phyloP scores from a whole-genome alignment of 257 asterid genomes.

The Henckelia pumila region DNA sequence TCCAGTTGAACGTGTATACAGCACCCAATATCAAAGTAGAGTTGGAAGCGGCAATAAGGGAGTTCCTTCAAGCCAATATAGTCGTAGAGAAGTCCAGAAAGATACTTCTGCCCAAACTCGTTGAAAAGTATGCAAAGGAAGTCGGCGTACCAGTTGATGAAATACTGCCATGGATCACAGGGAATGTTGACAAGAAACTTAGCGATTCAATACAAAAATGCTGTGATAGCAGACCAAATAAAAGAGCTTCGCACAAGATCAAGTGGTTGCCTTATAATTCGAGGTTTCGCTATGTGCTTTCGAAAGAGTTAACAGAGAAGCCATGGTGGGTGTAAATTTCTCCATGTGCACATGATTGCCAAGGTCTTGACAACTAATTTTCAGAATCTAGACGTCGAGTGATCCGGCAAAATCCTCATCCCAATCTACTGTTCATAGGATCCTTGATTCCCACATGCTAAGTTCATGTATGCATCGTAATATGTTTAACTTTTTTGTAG shows the following conservation, averaged over 20 bases:
- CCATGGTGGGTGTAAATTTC: constrained; percentile 41
- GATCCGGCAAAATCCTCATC: neutral
- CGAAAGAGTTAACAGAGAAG: constrained; percentile 45
- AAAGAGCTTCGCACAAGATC: constrained; percentile 40
- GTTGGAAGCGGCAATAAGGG: constrained; percentile 50
- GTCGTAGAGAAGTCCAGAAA: constrained; percentile 45
- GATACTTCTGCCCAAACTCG: constrained; percentile 44
- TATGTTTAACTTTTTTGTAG: neutral
- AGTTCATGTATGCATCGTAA: neutral
- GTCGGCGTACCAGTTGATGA: constrained; percentile 41
- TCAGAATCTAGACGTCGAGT: neutral
- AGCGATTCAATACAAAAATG: constrained; percentile 43
- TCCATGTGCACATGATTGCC: neutral
- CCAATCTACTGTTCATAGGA: neutral
- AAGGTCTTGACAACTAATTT: neutral
- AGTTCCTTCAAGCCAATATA: constrained; percentile 50
- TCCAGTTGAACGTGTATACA: constrained; percentile 53
- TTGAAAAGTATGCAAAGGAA: constrained; percentile 52
- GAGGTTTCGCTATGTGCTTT: constrained; percentile 47
- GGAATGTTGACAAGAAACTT: constrained; percentile 46
- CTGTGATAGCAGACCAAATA: constrained; percentile 28
- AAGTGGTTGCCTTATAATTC: constrained; percentile 59
- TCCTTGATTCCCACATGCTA: neutral
- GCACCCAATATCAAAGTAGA: constrained; percentile 45
- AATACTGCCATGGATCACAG: constrained; percentile 45